Evolutionary conservation across 257 asterid species (phyloP), one percentile per base, ranked within the genome.

Genomic region (Primulina huaijiensis): DNA sequence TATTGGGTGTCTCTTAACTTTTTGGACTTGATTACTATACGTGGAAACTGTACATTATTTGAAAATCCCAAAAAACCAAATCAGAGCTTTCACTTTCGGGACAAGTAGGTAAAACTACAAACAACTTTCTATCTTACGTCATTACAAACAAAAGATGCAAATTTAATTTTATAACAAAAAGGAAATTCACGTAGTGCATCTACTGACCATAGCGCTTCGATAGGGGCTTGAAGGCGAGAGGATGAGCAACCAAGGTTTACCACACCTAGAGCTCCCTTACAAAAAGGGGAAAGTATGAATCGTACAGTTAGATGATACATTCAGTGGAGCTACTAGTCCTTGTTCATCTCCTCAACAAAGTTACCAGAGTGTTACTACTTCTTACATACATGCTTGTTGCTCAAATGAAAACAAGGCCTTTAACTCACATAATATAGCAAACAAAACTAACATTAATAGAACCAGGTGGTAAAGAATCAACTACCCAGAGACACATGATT

Each of bases 391-490:
- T 46, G 55, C 7, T 14, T 46, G 19, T 46, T 46, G 55, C 55
- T 46, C 19, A 46, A 14, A 12, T 14, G 55, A 12, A 46, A 40
- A 11, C 52, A 40, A 12, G 19, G 7, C 55, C 55, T 4, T 7
- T 46, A 40, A 40, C 52, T 40, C 17, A 40, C 52, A 40, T 40
- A 10, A 40, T 40, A 40, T 46, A 3, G n/a, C 55, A 46, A 46
- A 46, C 46, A 46, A 46, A 14, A 46, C 55, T 14, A 46, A 14
- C 6, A 46, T 14, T 8, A 46, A 46, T 46, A 14, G 55, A 46
- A 46, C 19, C 19, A 23, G 33, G 2, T 53, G 58, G 31, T 23
- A 72, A 17, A 29, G 61, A 53, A 72, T 37, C 67, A 55, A 78
- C 72, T 60, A 11, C 29, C 64, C 33, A 55, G 56, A 61, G 34